Base-by-base conservation (phyloP, 2,329 filamentous ascomycete genomes). In the Ceratocystis harringtonii region DNA sequence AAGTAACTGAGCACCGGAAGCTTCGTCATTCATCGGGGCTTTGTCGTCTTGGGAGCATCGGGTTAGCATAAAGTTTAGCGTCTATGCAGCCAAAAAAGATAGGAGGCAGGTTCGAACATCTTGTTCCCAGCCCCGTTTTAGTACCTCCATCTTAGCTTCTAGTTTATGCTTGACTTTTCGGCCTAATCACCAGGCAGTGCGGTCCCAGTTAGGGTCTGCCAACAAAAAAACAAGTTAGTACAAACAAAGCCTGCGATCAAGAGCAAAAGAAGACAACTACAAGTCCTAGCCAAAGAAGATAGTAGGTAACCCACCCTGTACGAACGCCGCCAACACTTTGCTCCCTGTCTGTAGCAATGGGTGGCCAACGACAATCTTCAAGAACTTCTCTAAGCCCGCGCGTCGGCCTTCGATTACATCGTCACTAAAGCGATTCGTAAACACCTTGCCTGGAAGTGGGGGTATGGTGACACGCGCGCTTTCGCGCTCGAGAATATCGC, bases 311-410 rank as follows among this genome's bases (percentile, higher is more conserved):
- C 69, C 73, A 95, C 92, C 94, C 78, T 99, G 94, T 73, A 99
- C 92, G 79, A 97, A 99, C 36, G 90, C 89, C 12, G 92, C 92
- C 71, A 99, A 77, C 67, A 99, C 94, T 78, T 97, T 96, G 76
- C 91, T 96, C 63, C 94, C 94, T 36, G 94, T 99, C 83, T 99
- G 94, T 77, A 99, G 77, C 72, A 99, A 80, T 71, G 94, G 94
- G 76, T 99, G 94, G 0, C 94, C 92, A 0, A 96, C 94, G 10
- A 99, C 94, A 73, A 97, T 97, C 83, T 94, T 92, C 74, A 99
- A 77, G 74, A 99, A 99, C 74, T 95, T 85, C 79, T 99, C 92
- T 70, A 99, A 79, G 0, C 94, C 94, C 71, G 92, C 89, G 69
- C 92, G 81, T 65, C 94, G 82, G 73, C 95, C 90, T 80, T 97